Evolutionary conservation across 345 rosid genomes (phyloP), one percentile per base, ranked within the genome.

Genomic region (Mercurialis annua): DNA sequence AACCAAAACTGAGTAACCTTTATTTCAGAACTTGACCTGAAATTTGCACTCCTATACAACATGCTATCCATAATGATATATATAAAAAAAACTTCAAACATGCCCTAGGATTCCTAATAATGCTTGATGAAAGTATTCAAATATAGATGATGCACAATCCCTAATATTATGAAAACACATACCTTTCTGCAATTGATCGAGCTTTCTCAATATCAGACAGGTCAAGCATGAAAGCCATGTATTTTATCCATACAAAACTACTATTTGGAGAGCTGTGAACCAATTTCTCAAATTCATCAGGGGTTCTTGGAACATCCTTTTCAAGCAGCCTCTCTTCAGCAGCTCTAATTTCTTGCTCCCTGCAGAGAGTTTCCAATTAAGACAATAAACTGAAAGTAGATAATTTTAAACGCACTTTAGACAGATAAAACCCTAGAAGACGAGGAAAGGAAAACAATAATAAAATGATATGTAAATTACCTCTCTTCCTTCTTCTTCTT

Each of bases 121-220:
- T 18, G 15, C 62, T 33, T 34, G 34, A 30, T 14, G 31, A 23
- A 56, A 18, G 31, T 15, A 30, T 18, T 17, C 52, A 17, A 36
- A 5, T 48, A 48, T 15, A 1, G 52, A 16, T 6, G n/a, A 48
- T 5, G 11, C 8, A 24, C 29, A 16, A 6, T 27, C 6, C 24
- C 20, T n/a, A 20, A 48, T 59, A 46, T 3, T 15, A 11, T 54
- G 26, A 42, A 7, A n/a, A 31, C 58, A 43, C 38, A 23, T 85
- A 94, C 99, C 99, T 89, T 80, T 94, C 97, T 64, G 95, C 95
- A 21, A 89, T 82, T 23, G 92, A 81, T 14, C 99, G 92, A 56
- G 99, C 96, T 78, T 87, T 87, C 87, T 94, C 96, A 10, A 86
- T 69, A 75, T 91, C 87, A 69, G 91, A 90, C 81, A 87, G 74